phyloP scores from a whole-genome alignment of 768 basidiomycete species.

The Crassisporium funariophilum region DNA sequence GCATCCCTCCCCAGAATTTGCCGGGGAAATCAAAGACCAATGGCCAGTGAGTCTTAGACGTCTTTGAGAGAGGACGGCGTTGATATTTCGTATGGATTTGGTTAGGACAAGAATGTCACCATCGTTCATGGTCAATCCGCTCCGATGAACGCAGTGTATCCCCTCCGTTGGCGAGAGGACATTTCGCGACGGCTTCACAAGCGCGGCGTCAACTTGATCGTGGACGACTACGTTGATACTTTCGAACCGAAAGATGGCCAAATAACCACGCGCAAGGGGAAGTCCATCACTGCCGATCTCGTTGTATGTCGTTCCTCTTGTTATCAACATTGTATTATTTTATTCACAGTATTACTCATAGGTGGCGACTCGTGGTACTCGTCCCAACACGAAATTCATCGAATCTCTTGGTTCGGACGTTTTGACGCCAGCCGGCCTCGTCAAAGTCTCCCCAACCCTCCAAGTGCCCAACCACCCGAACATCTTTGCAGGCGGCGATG shows the following conservation, averaged over 20 bases:
- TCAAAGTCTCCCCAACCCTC: slow-evolving; percentile 59
- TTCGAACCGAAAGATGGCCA: slow-evolving; percentile 37
- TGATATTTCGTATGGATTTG: background rate
- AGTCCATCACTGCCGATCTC: slow-evolving; percentile 53
- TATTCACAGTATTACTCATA: slow-evolving; percentile 10
- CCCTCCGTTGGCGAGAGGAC: slow-evolving; percentile 51
- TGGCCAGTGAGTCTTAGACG: slow-evolving; percentile 36
- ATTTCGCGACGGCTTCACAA: slow-evolving; percentile 41
- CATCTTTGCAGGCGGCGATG: slow-evolving; percentile 69
- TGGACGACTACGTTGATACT: slow-evolving; percentile 56
- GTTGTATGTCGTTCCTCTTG: slow-evolving; percentile 44
- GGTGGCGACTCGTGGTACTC: slow-evolving; percentile 43
- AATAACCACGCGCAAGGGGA: slow-evolving; percentile 54
- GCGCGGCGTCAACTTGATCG: slow-evolving; percentile 52
- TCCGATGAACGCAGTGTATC: slow-evolving; percentile 61
- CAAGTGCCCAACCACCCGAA: slow-evolving; percentile 51
- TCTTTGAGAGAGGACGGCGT: background rate
- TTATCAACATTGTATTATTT: background rate
- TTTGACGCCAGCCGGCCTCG: slow-evolving; percentile 42
- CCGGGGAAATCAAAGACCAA: slow-evolving; percentile 43
- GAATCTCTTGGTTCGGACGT: slow-evolving; percentile 38
- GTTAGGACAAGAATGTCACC: slow-evolving; percentile 54
- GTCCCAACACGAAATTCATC: slow-evolving; percentile 57
- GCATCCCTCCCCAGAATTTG: slow-evolving; percentile 31
- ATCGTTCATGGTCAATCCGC: slow-evolving; percentile 58